Evolutionary conservation across 805 yeast genomes (phyloP).

Genomic region (Candida schatavii): DNA sequence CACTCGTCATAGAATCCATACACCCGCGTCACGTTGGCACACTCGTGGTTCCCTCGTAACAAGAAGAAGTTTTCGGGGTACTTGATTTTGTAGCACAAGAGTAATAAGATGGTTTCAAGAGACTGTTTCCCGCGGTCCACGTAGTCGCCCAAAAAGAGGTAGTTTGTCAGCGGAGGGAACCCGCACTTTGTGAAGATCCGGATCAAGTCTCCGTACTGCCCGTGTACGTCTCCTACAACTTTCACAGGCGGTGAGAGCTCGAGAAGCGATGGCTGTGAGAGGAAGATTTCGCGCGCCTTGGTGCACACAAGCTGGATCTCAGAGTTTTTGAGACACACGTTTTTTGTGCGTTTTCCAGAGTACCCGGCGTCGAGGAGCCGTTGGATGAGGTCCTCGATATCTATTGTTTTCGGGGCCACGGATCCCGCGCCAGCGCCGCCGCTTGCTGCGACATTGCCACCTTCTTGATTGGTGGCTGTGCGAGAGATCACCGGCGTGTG

Average conservation of each 20-base stretch:
- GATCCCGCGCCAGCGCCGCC: constrained; percentile 4
- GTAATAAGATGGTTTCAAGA: constrained; percentile 81
- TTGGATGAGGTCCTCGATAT: constrained; percentile 88
- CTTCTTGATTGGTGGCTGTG: not conserved
- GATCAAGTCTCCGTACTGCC: constrained; percentile 89
- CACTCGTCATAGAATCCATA: constrained; percentile 98
- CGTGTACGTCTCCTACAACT: constrained; percentile 93
- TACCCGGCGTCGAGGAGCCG: constrained; percentile 93
- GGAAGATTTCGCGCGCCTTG: constrained; percentile 82
- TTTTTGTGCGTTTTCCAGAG: constrained; percentile 87
- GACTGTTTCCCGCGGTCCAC: constrained; percentile 98
- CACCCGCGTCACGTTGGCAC: constrained; percentile 94
- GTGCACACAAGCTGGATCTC: constrained; percentile 87
- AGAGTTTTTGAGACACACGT: constrained; percentile 82
- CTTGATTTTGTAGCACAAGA: constrained; percentile 91
- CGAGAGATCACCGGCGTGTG: constrained; percentile 1
- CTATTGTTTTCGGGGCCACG: constrained; percentile 19
- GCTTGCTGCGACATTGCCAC: not conserved
- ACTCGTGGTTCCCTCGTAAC: constrained; percentile 94
- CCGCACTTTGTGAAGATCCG: constrained; percentile 95
- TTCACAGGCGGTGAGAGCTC: constrained; percentile 86
- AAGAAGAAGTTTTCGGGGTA: constrained; percentile 95
- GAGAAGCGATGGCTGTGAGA: constrained; percentile 84
- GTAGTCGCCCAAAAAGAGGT: constrained; percentile 91
- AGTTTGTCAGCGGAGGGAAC: constrained; percentile 92